Evolutionary conservation across 441 rosid species (phyloP).

Genomic region (Erodium moschatum): DNA sequence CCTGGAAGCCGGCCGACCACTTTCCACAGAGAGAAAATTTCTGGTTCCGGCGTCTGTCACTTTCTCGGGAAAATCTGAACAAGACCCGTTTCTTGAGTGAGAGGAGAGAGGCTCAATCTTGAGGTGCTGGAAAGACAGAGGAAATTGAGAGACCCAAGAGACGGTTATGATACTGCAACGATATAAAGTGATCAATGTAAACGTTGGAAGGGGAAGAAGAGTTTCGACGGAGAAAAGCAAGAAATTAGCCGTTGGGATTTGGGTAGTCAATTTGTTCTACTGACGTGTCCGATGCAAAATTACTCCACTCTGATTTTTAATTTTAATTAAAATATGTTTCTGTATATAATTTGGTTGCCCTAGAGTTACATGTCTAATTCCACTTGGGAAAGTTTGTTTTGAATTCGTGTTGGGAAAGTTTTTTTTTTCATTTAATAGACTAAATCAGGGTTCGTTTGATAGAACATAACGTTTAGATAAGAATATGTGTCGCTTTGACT

Average conservation of each 20-base stretch:
- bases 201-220: neutral
- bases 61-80: too few relatives aligned
- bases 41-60: too few relatives aligned
- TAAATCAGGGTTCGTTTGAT: too few relatives aligned
- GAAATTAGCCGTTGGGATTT: constrained; percentile 23
- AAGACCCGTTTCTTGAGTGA: neutral
- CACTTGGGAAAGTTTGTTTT: too few relatives aligned
- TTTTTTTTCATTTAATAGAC: too few relatives aligned
- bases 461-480: too few relatives aligned
- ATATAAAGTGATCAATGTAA: neutral
- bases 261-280: neutral
- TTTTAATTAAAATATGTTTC: neutral
- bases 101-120: neutral
- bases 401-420: too few relatives aligned
- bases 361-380: too few relatives aligned
- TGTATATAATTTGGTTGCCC: too few relatives aligned
- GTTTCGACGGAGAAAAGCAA: neutral
- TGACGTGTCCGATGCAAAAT: neutral
- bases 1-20: neutral
- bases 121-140: neutral
- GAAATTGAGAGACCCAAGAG: neutral
- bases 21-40: neutral
- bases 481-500: too few relatives aligned
- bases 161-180: neutral
- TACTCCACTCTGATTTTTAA: neutral